These are phyloP conservation scores for Helicosporidium sp. DNA, from an alignment of 139 green algal species.

Conservation along the genomic window DNA sequence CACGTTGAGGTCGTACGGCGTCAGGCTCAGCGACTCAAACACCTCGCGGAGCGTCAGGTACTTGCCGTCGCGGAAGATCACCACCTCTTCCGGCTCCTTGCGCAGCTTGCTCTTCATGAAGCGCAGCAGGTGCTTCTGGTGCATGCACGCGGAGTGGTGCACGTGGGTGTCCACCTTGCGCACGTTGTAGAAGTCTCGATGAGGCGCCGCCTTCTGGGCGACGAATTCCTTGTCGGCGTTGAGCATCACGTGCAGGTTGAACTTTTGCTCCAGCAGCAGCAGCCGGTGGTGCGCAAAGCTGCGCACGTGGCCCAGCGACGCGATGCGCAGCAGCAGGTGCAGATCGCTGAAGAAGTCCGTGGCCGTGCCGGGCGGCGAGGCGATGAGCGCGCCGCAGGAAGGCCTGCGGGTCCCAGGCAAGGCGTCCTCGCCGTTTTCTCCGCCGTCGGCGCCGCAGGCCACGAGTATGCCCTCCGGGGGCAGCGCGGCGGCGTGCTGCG, in stretches of 20 bases:
- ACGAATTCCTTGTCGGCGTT: slow-evolving; percentile 96
- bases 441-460: slow-evolving; percentile 4
- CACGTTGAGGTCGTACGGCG: slow-evolving; percentile 87
- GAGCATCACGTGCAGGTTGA: slow-evolving; percentile 92
- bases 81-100: slow-evolving; percentile 91
- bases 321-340: slow-evolving; percentile 48
- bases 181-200: slow-evolving; percentile 99
- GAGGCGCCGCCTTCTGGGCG: slow-evolving; percentile 84
- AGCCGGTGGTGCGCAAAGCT: slow-evolving; percentile 83
- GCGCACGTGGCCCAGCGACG: slow-evolving; percentile 57
- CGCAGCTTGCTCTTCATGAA: slow-evolving; percentile 98
- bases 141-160: slow-evolving; percentile 97
- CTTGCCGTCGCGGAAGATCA: slow-evolving; percentile 84
- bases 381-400: slow-evolving; percentile 5
- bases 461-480: too few species aligned
- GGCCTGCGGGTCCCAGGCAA: background rate
- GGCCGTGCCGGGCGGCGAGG: slow-evolving; percentile 39
- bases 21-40: slow-evolving; percentile 50
- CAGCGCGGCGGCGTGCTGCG: slow-evolving; percentile 2
- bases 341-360: slow-evolving; percentile 87
- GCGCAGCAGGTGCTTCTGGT: slow-evolving; percentile 99
- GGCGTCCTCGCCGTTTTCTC: too few species aligned
- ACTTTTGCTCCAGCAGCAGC: slow-evolving; percentile 94
- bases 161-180: slow-evolving; percentile 97
- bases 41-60: slow-evolving; percentile 80